Conservation (phyloP, 768 basidiomycete genomes). For the Leccinum fibrillosum region DNA sequence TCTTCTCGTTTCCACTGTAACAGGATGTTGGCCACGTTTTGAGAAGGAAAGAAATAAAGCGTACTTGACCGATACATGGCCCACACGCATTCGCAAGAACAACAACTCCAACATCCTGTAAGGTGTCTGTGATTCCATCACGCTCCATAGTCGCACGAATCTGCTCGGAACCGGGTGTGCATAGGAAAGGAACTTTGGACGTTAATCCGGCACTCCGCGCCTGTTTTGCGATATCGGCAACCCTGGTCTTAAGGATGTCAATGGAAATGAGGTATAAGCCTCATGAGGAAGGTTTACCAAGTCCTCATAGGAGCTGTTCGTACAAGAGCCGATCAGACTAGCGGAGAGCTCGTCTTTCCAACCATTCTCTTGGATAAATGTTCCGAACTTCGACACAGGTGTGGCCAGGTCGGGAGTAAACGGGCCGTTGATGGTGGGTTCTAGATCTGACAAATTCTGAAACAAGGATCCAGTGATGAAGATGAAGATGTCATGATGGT, state of each 20-base stretch:
- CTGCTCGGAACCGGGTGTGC: constrained; percentile 91
- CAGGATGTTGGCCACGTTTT: constrained; percentile 6
- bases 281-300: constrained; percentile 50
- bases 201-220: constrained; percentile 81
- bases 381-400: constrained; percentile 84
- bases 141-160: constrained; percentile 98
- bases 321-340: constrained; percentile 95
- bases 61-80: constrained; percentile 94
- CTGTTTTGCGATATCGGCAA: constrained; percentile 87
- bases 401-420: constrained; percentile 97
- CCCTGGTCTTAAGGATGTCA: constrained; percentile 62
- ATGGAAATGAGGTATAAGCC: not conserved
- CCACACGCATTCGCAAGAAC: constrained; percentile 98
- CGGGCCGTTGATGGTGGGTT: constrained; percentile 93
- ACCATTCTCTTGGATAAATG: constrained; percentile 75
- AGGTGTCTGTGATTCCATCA: constrained; percentile 75
- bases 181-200: constrained; percentile 82
- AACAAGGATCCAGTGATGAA: not conserved
- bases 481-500: not conserved
- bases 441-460: constrained; percentile 83
- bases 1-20: constrained; percentile 89
- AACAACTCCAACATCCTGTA: constrained; percentile 88
- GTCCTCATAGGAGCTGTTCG: constrained; percentile 97
- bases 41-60: constrained; percentile 10
- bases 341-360: constrained; percentile 96